Evolutionary conservation across 164 flowering plant genomes (phyloP).

Genomic region (Dillenia suffruticosa): DNA sequence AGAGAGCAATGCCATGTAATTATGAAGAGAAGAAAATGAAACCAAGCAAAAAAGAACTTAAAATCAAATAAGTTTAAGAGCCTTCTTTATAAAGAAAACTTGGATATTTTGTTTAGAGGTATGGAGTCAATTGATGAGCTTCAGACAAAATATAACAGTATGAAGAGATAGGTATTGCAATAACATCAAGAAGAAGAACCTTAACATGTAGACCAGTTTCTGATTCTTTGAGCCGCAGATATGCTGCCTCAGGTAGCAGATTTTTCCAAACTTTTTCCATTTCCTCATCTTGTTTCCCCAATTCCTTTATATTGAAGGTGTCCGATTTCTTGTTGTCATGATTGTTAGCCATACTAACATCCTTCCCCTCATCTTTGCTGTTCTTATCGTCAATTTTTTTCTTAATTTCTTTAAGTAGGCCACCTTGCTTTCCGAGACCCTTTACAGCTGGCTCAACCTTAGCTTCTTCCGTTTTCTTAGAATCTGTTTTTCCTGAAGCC

Average conservation of each 20-base stretch:
- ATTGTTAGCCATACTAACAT: slow-evolving; percentile 19
- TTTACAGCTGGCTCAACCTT: slow-evolving; percentile 81
- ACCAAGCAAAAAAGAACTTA: background rate
- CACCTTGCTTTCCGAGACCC: slow-evolving; percentile 98
- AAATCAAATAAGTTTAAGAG: background rate
- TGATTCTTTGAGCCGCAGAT: slow-evolving; percentile 74
- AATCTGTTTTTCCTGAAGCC: slow-evolving; percentile 68
- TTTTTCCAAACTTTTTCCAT: slow-evolving; percentile 54
- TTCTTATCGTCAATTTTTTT: slow-evolving; percentile 55
- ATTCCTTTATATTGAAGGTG: slow-evolving; percentile 33
- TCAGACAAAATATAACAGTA: background rate
- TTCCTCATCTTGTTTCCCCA: slow-evolving; percentile 49
- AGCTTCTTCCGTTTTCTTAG: slow-evolving; percentile 63
- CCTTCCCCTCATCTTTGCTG: slow-evolving; percentile 48
- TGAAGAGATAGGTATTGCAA: background rate
- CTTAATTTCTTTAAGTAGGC: slow-evolving; percentile 74
- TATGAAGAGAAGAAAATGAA: slow-evolving; percentile 3
- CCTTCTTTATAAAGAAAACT: background rate
- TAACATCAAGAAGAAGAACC: slow-evolving; percentile 31
- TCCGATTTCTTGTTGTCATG: slow-evolving; percentile 35
- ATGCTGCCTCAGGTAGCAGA: slow-evolving; percentile 67
- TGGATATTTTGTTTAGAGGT: too few species aligned
- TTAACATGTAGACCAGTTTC: slow-evolving; percentile 90
- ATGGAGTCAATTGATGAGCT: too few species aligned
- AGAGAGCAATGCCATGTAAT: slow-evolving; percentile 3